Evolutionary conservation across 1,284 basidiomycete species (phyloP).

Genomic region (Trichosporon faecale): DNA sequence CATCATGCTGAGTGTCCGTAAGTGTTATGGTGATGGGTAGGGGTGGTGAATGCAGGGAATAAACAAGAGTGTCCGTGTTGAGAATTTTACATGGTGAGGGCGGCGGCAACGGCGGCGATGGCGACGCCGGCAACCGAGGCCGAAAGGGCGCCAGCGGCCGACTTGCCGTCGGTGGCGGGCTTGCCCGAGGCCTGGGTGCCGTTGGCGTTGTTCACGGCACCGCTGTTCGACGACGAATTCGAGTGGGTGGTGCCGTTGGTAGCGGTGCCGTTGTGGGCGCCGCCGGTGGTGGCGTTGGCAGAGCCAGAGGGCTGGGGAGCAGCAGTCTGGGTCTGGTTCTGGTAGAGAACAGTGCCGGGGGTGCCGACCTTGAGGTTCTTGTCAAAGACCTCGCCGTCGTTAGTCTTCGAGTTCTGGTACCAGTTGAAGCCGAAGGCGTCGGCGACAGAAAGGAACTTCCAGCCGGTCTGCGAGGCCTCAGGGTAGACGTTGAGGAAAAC

Average conservation of each 20-base stretch:
- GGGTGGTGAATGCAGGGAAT: not conserved
- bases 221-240: conserved; percentile 20
- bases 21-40: not conserved
- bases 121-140: conserved; percentile 10
- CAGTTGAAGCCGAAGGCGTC: conserved; percentile 41
- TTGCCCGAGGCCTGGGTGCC: not conserved
- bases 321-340: not conserved
- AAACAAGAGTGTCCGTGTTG: not conserved
- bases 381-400: conserved; percentile 30
- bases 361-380: conserved; percentile 32
- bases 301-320: not conserved
- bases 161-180: not conserved
- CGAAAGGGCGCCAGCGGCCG: not conserved
- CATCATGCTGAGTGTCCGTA: conserved; percentile 7
- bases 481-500: conserved; percentile 42
- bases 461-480: conserved; percentile 37
- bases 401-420: conserved; percentile 44
- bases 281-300: not conserved
- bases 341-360: not conserved
- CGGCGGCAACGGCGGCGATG: conserved; percentile 11
- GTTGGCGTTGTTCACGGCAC: conserved; percentile 14
- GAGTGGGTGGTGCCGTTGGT: not conserved
- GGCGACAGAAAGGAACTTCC: conserved; percentile 42
- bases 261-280: not conserved
- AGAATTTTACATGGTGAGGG: conserved; percentile 13